Conservation (phyloP, 2,329 filamentous ascomycete species). For the Mariannaea sp. region DNA sequence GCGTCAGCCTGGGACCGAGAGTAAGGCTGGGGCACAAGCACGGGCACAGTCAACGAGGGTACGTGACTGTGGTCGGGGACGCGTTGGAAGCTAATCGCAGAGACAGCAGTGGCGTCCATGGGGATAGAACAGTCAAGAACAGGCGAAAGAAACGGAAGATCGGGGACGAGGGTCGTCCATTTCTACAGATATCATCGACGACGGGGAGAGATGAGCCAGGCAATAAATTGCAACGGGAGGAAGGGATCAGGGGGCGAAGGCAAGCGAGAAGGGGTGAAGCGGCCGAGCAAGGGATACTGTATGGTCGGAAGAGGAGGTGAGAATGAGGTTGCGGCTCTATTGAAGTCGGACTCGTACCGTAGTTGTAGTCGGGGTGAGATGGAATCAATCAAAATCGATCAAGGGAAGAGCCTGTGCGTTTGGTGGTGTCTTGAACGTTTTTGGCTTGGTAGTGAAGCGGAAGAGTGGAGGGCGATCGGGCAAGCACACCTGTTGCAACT, state of each 20-base stretch:
- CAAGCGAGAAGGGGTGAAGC: background rate
- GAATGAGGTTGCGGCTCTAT: constrained; percentile 20
- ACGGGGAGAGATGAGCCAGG: background rate
- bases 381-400: constrained; percentile 6
- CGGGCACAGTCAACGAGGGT: constrained; percentile 8
- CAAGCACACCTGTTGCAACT: background rate
- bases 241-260: background rate
- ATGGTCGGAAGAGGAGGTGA: background rate
- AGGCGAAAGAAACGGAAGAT: constrained; percentile 13
- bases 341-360: background rate
- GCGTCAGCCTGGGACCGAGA: constrained; percentile 10
- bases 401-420: constrained; percentile 7
- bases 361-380: constrained; percentile 1
- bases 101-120: constrained; percentile 25
- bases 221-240: background rate
- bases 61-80: constrained; percentile 6
- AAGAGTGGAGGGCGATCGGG: constrained; percentile 8
- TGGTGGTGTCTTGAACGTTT: constrained; percentile 9
- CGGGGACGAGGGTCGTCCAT: constrained; percentile 26
- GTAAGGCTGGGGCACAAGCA: constrained; percentile 17
- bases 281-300: background rate
- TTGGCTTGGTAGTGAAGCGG: constrained; percentile 13
- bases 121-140: constrained; percentile 17
- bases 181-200: constrained; percentile 19
- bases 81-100: constrained; percentile 6